Conservation (phyloP, 495 filamentous ascomycete genomes). For the Astrothelium subdiscretum region DNA sequence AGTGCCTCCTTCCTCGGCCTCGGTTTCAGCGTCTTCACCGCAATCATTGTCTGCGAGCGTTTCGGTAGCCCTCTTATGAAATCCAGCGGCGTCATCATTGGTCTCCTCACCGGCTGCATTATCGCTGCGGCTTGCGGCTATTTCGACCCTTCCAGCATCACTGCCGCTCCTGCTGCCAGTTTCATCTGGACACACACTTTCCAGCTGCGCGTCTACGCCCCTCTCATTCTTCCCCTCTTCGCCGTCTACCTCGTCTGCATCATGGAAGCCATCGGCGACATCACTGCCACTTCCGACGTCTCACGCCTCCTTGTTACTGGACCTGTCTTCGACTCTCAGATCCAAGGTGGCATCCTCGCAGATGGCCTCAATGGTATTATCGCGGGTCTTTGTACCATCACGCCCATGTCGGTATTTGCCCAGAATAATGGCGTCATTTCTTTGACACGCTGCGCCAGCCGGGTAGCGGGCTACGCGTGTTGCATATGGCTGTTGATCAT, state of each 20-base stretch:
- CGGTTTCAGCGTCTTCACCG: constrained; percentile 82
- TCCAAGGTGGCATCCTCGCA: constrained; percentile 79
- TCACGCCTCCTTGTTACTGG: constrained; percentile 76
- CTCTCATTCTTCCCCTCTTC: constrained; percentile 70
- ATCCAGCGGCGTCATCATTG: constrained; percentile 64
- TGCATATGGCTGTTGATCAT: constrained; percentile 79
- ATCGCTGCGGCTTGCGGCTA: constrained; percentile 77
- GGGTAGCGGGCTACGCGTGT: constrained; percentile 65
- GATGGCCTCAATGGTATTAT: constrained; percentile 77
- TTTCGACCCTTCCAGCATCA: constrained; percentile 61
- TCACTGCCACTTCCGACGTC: constrained; percentile 67
- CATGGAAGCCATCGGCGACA: constrained; percentile 82
- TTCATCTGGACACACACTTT: constrained; percentile 93
- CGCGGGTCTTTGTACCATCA: constrained; percentile 73
- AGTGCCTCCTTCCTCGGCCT: constrained; percentile 79
- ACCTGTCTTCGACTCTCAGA: constrained; percentile 68
- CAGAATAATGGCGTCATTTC: constrained; percentile 94
- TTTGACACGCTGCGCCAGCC: constrained; percentile 78
- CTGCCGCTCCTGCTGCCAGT: constrained; percentile 57
- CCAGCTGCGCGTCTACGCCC: constrained; percentile 66
- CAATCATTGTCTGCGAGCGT: constrained; percentile 74
- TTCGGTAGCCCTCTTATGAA: constrained; percentile 75
- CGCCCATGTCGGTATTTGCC: constrained; percentile 68
- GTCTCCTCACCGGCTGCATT: constrained; percentile 76
- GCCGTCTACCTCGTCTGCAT: constrained; percentile 82